Conservation (phyloP, 345 rosid genomes). For the Arabis hirsuta region DNA sequence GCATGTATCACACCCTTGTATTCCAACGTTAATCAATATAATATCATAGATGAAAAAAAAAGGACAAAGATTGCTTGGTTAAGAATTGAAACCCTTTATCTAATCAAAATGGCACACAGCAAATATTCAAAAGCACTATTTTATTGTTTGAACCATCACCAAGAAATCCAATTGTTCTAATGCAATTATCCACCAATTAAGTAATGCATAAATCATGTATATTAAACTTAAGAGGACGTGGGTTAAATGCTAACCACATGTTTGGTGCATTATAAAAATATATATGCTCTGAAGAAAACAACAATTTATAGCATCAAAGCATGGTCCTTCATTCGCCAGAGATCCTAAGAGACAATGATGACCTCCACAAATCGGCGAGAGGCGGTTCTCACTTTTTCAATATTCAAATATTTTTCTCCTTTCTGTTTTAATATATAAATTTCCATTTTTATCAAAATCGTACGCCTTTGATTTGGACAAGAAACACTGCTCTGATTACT, state of each 20-base stretch:
- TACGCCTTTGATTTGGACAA: slow-evolving; percentile 29
- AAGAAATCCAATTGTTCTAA: slow-evolving; percentile 22
- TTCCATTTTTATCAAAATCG: slow-evolving; percentile 21
- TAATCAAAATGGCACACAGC: slow-evolving; percentile 31
- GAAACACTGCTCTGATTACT: slow-evolving; percentile 12
- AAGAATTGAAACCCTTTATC: slow-evolving; percentile 21
- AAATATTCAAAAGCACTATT: not conserved
- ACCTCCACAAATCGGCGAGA: slow-evolving; percentile 18
- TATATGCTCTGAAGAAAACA: slow-evolving; percentile 26
- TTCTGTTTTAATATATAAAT: slow-evolving; percentile 14
- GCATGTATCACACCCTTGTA: no score
- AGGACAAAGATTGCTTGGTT: slow-evolving; percentile 25
- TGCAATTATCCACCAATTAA: slow-evolving; percentile 19
- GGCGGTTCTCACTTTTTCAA: not conserved
- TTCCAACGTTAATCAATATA: no score
- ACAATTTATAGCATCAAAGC: slow-evolving; percentile 31
- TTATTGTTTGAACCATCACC: slow-evolving; percentile 10
- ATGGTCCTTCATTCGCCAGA: slow-evolving; percentile 31
- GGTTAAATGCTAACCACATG: slow-evolving; percentile 40
- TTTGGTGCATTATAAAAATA: slow-evolving; percentile 27
- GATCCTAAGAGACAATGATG: slow-evolving; percentile 24
- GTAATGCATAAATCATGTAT: slow-evolving; percentile 13
- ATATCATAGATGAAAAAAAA: no score
- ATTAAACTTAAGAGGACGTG: slow-evolving; percentile 32
- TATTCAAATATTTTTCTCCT: slow-evolving; percentile 1